Base-by-base conservation (phyloP, 1,284 basidiomycete species). In the Laetiporus sulphureus region DNA sequence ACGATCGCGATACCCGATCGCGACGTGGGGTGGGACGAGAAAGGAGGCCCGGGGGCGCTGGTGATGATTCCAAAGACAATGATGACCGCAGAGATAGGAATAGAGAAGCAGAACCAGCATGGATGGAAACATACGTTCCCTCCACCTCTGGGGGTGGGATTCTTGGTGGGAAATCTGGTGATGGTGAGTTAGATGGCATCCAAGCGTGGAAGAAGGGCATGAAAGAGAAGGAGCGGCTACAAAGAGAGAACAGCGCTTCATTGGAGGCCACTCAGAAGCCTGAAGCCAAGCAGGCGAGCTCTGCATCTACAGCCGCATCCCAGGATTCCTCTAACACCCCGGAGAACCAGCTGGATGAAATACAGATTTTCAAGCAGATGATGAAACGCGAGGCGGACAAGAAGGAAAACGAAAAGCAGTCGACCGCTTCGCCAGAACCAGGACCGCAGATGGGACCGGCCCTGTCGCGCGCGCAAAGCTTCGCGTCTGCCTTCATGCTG, bases 121-220 rank as follows among this genome's bases (percentile, higher is more conserved):
- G 89, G 89, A 91, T 92, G 86, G 87, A 89, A 50, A 81, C 86
- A n/a, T 89, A 90, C 55, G 72, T 86, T 48, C 80, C 84, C 3
- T 67, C 63, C 32, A 69, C 71, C 31, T 58, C 72, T n/a, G 66
- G 65, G 31, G 64, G 67, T 41, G 82, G 79, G 11, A 79, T 85
- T 42, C 65, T 84, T 40, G 83, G 83, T 13, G 76, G 73, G 4
- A 73, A 75, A 47, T 64, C 65, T 30, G 60, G 62, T 25, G 73
- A 77, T 35, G 85, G 83, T 16, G 83, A 84, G 55, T 65, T 90
- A 19, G 89, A 93, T 60, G 79, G 84, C 38, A 91, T 93, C 38
- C 91, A 93, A 57, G 88, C 83, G 2, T 93, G 90, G 79, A 93
- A 91, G 71, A 87, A 83, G 58, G 83, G 81, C 45, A 76, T 90